A percentile compares a stretch with the other conserved stretches of the same genome.
Conservation (phyloP, 2,329 filamentous ascomycete genomes). For the Eurotiales sp. region DNA sequence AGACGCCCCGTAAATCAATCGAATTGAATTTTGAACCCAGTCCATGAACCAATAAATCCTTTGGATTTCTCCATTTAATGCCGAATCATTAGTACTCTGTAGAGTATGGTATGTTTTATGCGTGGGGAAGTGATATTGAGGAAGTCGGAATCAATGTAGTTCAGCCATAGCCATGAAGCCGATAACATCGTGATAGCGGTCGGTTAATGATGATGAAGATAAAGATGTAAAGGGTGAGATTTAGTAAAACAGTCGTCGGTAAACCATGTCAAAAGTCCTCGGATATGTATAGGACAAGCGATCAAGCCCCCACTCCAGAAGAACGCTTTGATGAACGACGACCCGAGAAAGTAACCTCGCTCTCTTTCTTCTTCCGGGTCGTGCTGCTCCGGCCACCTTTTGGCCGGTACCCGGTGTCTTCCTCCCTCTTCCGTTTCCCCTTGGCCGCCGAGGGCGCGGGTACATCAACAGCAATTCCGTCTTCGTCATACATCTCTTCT, state of each 20-base stretch:
- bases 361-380: constrained; percentile 38
- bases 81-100: not conserved
- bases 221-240: not conserved
- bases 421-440: constrained; percentile 46
- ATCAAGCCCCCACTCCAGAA: constrained; percentile 13
- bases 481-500: constrained; percentile 42
- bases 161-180: not conserved
- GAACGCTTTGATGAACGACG: constrained; percentile 14
- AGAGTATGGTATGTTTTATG: not conserved
- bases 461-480: constrained; percentile 36
- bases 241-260: not conserved
- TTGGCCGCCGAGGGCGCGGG: constrained; percentile 30
- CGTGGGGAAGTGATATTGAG: not conserved
- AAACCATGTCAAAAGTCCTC: no score
- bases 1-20: not conserved
- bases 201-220: not conserved
- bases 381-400: constrained; percentile 42
- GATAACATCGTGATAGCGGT: not conserved
- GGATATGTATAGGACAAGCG: not conserved
- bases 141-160: not conserved
- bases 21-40: not conserved
- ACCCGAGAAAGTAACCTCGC: constrained; percentile 25
- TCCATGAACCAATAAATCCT: not conserved
- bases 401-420: constrained; percentile 45
- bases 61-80: not conserved